These are phyloP conservation scores for Gossypium aridum DNA, from an alignment of 441 rosid genomes.

Conservation along the genomic window DNA sequence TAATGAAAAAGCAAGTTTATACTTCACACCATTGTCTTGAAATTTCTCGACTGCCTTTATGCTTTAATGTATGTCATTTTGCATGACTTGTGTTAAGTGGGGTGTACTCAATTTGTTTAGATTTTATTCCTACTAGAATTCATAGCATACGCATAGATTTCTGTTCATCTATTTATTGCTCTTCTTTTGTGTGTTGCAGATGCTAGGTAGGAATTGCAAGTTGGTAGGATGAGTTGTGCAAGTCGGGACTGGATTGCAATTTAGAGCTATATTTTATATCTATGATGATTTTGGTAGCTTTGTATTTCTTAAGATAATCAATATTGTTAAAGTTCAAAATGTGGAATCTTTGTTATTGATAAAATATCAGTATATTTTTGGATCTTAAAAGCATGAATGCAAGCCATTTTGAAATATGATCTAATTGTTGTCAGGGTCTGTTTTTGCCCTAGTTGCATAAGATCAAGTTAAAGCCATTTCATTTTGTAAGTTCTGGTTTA, in stretches of 20 bases:
- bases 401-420: neutral
- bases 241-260: neutral
- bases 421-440: neutral
- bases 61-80: neutral
- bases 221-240: neutral
- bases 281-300: neutral
- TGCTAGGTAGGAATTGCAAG: neutral
- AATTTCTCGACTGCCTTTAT: neutral
- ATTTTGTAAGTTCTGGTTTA: too few species aligned
- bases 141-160: neutral
- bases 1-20: neutral
- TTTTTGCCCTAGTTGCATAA: too few species aligned
- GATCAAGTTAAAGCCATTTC: too few species aligned
- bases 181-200: neutral
- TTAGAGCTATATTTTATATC: neutral
- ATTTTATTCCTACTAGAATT: neutral
- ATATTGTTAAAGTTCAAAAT: neutral
- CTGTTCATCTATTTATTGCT: neutral
- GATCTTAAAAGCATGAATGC: neutral
- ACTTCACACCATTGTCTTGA: neutral
- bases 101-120: neutral
- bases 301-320: neutral
- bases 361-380: neutral
- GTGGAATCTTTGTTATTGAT: neutral
- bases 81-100: neutral